phyloP scores from a whole-genome alignment of 306 rosid genomes.

The Sindora glabra region DNA sequence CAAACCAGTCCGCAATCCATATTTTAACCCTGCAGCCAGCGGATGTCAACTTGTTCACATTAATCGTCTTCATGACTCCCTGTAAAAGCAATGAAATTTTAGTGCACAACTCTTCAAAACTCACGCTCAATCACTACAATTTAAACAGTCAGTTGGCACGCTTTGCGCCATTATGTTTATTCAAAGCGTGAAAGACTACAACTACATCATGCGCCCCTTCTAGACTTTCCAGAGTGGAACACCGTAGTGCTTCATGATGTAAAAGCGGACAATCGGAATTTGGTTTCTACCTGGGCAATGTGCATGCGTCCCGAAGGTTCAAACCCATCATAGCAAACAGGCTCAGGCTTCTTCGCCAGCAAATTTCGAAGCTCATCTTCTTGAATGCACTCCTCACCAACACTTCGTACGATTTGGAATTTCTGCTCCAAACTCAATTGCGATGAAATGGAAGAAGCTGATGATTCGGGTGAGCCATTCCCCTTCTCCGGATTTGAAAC shows the following conservation, averaged over 20 bases:
- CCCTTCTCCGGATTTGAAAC: too few relatives aligned
- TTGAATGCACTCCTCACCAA: constrained; percentile 88
- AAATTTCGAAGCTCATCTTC: constrained; percentile 70
- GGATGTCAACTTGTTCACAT: constrained; percentile 70
- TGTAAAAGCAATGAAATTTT: background rate
- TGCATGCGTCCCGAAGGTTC: constrained; percentile 97
- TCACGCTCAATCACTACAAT: too few relatives aligned
- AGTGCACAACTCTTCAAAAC: background rate
- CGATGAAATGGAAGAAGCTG: too few relatives aligned
- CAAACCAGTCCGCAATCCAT: constrained; percentile 95
- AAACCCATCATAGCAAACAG: constrained; percentile 80
- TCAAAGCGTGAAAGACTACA: too few relatives aligned
- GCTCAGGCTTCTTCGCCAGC: constrained; percentile 59
- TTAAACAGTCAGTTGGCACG: background rate
- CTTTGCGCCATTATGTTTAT: background rate
- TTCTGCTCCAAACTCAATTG: constrained; percentile 44
- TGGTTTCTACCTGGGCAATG: constrained; percentile 74
- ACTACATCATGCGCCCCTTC: too few relatives aligned
- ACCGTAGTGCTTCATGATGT: too few relatives aligned
- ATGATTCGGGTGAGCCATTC: too few relatives aligned
- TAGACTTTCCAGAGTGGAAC: too few relatives aligned
- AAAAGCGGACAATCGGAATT: background rate
- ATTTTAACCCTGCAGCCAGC: constrained; percentile 79
- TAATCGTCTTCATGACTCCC: constrained; percentile 79
- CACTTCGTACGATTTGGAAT: constrained; percentile 50